Conservation (phyloP, 2,329 filamentous ascomycete genomes). For the Aspergillus thermomutatus region DNA sequence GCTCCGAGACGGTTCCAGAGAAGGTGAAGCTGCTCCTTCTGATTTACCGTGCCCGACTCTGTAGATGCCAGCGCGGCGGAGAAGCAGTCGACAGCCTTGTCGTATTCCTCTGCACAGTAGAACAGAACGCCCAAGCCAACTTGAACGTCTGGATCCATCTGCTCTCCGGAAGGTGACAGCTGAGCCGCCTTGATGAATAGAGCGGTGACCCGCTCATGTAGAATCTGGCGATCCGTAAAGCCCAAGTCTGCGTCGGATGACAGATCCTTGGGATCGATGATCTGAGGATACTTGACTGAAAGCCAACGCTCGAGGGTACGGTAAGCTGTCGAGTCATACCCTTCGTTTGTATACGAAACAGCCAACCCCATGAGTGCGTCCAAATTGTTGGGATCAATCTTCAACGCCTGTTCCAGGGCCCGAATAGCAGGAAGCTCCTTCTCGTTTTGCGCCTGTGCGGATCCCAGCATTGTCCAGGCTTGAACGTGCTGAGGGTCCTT, state of each 20-base stretch:
- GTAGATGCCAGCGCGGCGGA: conserved; percentile 82
- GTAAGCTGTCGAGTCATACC: conserved; percentile 95
- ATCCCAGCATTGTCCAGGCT: conserved; percentile 89
- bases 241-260: conserved; percentile 78
- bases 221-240: conserved; percentile 85
- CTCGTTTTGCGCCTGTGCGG: conserved; percentile 95
- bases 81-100: conserved; percentile 99
- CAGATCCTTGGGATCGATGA: conserved; percentile 69
- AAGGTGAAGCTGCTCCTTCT: conserved; percentile 81
- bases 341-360: conserved; percentile 97
- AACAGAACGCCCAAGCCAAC: conserved; percentile 95
- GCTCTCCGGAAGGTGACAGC: conserved; percentile 82
- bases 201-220: conserved; percentile 87
- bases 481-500: conserved; percentile 83
- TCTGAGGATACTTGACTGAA: conserved; percentile 84
- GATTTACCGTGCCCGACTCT: conserved; percentile 79
- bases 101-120: conserved; percentile 96
- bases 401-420: conserved; percentile 85
- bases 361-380: conserved; percentile 91
- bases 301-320: conserved; percentile 95
- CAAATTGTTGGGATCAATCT: conserved; percentile 81
- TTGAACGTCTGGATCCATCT: conserved; percentile 98
- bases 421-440: conserved; percentile 96
- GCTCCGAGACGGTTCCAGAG: conserved; percentile 97
- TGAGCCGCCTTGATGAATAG: conserved; percentile 91